Evolutionary conservation across 1,284 basidiomycete genomes (phyloP).

Genomic region (Porogramme epimiltina): DNA sequence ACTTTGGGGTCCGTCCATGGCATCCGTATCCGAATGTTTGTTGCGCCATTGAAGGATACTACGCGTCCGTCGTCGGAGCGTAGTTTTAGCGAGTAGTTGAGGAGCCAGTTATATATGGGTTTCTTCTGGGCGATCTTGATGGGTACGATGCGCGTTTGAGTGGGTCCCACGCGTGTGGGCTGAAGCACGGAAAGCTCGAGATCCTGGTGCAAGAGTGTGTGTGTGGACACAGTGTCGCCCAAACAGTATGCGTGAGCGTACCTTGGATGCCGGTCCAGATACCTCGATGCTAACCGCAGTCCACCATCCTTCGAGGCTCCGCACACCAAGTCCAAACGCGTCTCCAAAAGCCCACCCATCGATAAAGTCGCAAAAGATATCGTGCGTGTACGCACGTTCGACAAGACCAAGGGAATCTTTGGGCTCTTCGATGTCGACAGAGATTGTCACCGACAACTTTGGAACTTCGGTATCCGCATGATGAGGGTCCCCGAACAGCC

Average conservation of each 20-base stretch:
- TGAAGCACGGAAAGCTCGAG: conserved; percentile 37
- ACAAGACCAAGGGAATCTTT: conserved; percentile 22
- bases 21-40: conserved; percentile 40
- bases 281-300: conserved; percentile 32
- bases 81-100: conserved; percentile 43
- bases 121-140: conserved; percentile 44
- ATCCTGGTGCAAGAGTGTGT: background rate
- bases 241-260: background rate
- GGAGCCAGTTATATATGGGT: conserved; percentile 18
- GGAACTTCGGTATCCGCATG: conserved; percentile 45
- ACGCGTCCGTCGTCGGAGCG: conserved; percentile 16
- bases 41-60: conserved; percentile 28
- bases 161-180: conserved; percentile 51
- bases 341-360: conserved; percentile 69
- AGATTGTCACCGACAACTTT: conserved; percentile 50
- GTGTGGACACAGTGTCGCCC: no score
- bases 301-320: conserved; percentile 57
- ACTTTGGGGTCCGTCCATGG: conserved; percentile 38
- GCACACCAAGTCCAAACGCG: conserved; percentile 63
- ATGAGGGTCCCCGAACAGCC: conserved; percentile 75
- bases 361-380: conserved; percentile 64
- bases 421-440: conserved; percentile 40
- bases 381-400: conserved; percentile 47
- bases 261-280: conserved; percentile 13
- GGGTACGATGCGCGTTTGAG: conserved; percentile 62